A percentile compares a stretch with the other conserved stretches of the same genome.
Evolutionary conservation across 176 grass and related monocot species (phyloP).

Genomic region (Cocos nucifera): DNA sequence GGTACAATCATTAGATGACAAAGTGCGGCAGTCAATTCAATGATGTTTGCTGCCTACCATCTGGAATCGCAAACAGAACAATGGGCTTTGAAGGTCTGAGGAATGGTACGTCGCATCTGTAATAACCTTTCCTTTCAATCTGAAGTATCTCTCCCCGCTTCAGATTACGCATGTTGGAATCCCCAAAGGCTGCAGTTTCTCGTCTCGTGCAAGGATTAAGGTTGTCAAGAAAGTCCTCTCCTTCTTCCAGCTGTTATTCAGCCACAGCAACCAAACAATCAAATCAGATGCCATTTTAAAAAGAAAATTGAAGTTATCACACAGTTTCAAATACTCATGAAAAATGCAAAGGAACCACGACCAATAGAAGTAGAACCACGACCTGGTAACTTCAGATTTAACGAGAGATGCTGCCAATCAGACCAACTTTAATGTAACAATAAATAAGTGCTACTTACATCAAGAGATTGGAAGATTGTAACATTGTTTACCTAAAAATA

Average conservation of each 20-base stretch:
- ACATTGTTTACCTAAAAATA: no score
- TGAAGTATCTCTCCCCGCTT: conserved; percentile 83
- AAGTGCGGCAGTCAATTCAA: conserved; percentile 9
- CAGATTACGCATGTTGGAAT: conserved; percentile 60
- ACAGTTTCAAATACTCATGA: no score
- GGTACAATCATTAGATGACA: no score
- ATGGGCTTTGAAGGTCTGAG: conserved; percentile 52
- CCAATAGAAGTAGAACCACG: no score
- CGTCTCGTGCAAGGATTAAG: conserved; percentile 58
- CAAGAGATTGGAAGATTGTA: background rate
- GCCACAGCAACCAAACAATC: background rate
- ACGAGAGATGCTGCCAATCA: no score
- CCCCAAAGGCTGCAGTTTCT: conserved; percentile 65
- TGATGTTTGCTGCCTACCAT: conserved; percentile 49
- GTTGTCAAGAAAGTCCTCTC: conserved; percentile 55
- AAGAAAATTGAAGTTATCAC: no score
- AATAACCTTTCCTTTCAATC: conserved; percentile 91
- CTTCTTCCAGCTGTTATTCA: conserved; percentile 61
- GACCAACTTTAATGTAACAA: background rate
- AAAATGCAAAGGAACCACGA: no score
- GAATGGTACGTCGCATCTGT: conserved; percentile 76
- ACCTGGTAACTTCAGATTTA: no score
- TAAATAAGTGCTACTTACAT: background rate
- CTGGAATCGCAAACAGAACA: conserved; percentile 77
- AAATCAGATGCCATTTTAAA: background rate